Evolutionary conservation across 2,329 filamentous ascomycete species (phyloP), one percentile per base, ranked within the genome.

Genomic region (Clonostachys byssicola): DNA sequence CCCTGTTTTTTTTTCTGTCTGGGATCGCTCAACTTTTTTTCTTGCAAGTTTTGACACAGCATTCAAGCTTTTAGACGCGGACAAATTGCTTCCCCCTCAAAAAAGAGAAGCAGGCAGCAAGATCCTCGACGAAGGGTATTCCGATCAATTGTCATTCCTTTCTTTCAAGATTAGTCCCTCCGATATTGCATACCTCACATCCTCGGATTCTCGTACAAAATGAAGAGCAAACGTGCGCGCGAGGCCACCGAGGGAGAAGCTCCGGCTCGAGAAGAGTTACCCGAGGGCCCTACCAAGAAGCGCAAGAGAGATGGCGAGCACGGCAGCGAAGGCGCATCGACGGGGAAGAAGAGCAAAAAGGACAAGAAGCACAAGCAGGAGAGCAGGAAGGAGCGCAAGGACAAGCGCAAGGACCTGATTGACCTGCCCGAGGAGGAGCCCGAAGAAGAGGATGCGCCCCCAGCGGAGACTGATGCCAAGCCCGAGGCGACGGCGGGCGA

Each of bases 151-250:
- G 8, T 30, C 43, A 39, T 20, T 17, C 13, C 38, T 34, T 34
- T 39, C 16, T 47, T 23, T 34, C 40, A 36, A 30, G 8, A 30
- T 30, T 10, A 30, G 8, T 30, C 9, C 8, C 23, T 9, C 23
- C 23, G 23, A 30, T 5, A 30, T 30, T 30, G 23, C 23, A 30
- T 10, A 30, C 8, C 23, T 30, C 23, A 30, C 23, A 4, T 30
- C 23, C 23, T 30, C 23, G 6, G 23, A 30, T 30, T 30, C 23
- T 20, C 23, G 8, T 30, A 30, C 23, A 30, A 4, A 10, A 60
- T 57, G 43, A 70, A 70, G 56, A 70, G 65, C 60, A 70, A 70
- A 52, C 65, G 66, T 45, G 66, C 65, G 38, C 61, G 60, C 48
- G 65, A 68, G 43, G 60, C 60, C 40, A 55, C 60, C 35, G 53